Conservation (phyloP, 2,329 filamentous ascomycete species). For the Microdochium nivale region DNA sequence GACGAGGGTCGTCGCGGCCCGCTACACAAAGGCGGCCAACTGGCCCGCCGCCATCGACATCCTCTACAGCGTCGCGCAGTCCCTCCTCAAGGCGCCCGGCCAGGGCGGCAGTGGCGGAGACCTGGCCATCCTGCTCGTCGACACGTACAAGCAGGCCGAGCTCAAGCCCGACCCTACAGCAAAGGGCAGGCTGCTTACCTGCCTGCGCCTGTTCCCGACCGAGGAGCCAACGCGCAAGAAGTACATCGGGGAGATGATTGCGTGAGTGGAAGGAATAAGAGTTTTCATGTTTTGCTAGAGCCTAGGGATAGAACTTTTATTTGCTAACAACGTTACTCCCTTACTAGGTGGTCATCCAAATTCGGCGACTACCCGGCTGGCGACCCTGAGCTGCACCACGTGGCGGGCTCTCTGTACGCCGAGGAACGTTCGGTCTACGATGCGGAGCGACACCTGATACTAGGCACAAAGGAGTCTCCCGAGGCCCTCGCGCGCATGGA, state of each 20-base stretch:
- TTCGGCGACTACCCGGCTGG: slow-evolving; percentile 82
- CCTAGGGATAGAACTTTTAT: background rate
- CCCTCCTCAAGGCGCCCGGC: slow-evolving; percentile 73
- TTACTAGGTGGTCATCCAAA: slow-evolving; percentile 68
- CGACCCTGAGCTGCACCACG: slow-evolving; percentile 91
- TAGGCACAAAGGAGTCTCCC: slow-evolving; percentile 84
- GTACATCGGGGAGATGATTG: slow-evolving; percentile 78
- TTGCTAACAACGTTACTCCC: background rate
- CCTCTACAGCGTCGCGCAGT: slow-evolving; percentile 72
- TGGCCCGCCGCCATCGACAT: slow-evolving; percentile 82
- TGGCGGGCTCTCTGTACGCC: slow-evolving; percentile 80
- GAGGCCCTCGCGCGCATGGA: slow-evolving; percentile 74
- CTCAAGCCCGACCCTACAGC: slow-evolving; percentile 65
- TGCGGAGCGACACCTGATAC: slow-evolving; percentile 79
- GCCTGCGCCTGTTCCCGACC: slow-evolving; percentile 70
- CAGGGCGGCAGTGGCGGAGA: slow-evolving; percentile 92
- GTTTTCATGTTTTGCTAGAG: background rate
- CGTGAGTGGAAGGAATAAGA: slow-evolving; percentile 34
- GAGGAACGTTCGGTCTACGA: slow-evolving; percentile 90
- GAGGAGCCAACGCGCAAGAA: slow-evolving; percentile 89
- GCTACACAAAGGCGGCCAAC: slow-evolving; percentile 83
- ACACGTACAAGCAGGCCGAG: slow-evolving; percentile 84
- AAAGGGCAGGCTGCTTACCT: slow-evolving; percentile 67
- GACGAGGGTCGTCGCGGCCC: slow-evolving; percentile 86
- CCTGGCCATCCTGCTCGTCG: slow-evolving; percentile 76